A percentile compares a stretch with the other conserved stretches of the same genome.
Evolutionary conservation across 306 rosid species (phyloP).

Genomic region (Cajanus cajan): DNA sequence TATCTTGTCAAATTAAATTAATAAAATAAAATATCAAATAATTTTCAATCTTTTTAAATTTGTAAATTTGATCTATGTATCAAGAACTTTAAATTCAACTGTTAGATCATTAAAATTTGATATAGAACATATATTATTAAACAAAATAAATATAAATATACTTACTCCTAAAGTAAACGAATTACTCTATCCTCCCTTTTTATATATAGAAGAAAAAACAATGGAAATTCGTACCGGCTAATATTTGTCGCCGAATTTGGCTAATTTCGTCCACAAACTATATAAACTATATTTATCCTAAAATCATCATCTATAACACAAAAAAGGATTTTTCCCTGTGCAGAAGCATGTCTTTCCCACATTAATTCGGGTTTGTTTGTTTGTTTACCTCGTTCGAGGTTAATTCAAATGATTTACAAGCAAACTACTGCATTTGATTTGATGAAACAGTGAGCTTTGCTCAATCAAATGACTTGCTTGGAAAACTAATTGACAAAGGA

Average conservation of each 20-base stretch:
- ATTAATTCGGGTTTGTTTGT: not conserved
- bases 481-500: slow-evolving; percentile 68
- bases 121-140: no score
- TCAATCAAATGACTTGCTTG: slow-evolving; percentile 50
- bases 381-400: not conserved
- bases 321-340: not conserved
- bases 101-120: no score
- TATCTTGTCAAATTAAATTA: no score
- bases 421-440: slow-evolving; percentile 34
- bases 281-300: not conserved
- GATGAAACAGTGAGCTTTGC: slow-evolving; percentile 46
- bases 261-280: not conserved
- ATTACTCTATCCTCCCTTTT: no score
- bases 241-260: not conserved
- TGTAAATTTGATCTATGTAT: no score
- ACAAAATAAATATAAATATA: no score
- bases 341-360: not conserved
- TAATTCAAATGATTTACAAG: slow-evolving; percentile 40
- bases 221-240: not conserved
- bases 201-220: no score
- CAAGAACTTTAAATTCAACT: no score
- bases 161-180: no score
- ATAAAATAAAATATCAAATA: no score
- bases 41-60: no score
- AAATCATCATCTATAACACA: not conserved